Evolutionary conservation across 2,329 filamentous ascomycete species (phyloP), one percentile per base, ranked within the genome.

Genomic region (Lasiodiplodia gonubiensis): DNA sequence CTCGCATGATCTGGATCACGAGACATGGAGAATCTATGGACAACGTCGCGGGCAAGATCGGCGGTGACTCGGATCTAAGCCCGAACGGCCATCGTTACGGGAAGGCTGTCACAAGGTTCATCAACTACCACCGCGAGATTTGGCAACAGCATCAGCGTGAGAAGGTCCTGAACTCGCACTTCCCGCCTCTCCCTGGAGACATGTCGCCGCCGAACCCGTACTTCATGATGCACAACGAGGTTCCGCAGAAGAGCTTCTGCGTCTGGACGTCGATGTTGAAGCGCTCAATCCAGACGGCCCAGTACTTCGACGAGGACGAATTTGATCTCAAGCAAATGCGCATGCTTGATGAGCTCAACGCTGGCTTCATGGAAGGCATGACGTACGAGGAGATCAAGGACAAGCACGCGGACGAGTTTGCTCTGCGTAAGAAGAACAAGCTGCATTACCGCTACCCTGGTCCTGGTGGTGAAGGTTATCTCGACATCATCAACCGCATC

Each of bases 241-340:
- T 85, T 35, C 87, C 91, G 35, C 86, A 92, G 74, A 97, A 97
- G 82, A 93, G 93, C 76, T 98, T 97, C 77, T 99, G 95, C 78
- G 92, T 99, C 18, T 99, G 95, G 95, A 97, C 94, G 0, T 97
- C 92, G 2, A 98, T 98, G 94, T 87, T 99, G 70, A 90, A 92
- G 76, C 91, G 95, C 70, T 93, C 92, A 69, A 90, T 95, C 61
- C 89, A 97, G 75, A 96, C 94, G 0, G 93, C 91, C 0, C 89
- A 95, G 70, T 91, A 91, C 77, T 99, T 98, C 77, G 92, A 97
- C 72, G 95, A 98, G 71, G 94, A 98, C 25, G 92, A 97, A 65
- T 97, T 64, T 14, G 95, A 98, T 71, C 90, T 96, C 73, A 99
- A 99, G 82, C 92, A 97, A 72, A 97, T 94, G 93, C 92, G 94